A percentile compares a stretch with the other conserved stretches of the same genome.
Evolutionary conservation across 2,329 filamentous ascomycete genomes (phyloP).

Genomic region (Pyricularia sp.): DNA sequence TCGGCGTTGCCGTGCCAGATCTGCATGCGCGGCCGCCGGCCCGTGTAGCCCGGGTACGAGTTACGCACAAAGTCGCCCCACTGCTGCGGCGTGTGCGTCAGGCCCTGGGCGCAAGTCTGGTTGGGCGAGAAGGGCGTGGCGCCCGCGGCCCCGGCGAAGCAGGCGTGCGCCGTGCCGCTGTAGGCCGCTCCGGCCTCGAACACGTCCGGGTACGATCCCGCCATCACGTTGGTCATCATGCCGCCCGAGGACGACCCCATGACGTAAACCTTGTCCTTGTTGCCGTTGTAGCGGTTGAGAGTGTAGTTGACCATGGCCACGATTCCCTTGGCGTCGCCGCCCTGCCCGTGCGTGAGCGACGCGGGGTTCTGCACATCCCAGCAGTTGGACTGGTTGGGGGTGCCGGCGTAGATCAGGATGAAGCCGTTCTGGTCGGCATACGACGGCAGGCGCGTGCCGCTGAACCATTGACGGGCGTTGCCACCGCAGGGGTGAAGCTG

Average conservation of each 20-base stretch:
- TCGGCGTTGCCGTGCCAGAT: conserved; percentile 28
- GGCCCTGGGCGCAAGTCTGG: conserved; percentile 38
- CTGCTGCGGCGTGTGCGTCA: conserved; percentile 26
- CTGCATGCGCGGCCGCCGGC: conserved; percentile 28
- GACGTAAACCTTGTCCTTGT: conserved; percentile 36
- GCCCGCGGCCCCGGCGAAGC: conserved; percentile 25
- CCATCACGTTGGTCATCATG: conserved; percentile 46
- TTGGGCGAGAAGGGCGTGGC: conserved; percentile 28
- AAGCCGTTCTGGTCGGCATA: conserved; percentile 32
- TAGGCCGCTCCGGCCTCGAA: conserved; percentile 42
- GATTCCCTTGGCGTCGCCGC: conserved; percentile 33
- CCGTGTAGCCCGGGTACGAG: conserved; percentile 43
- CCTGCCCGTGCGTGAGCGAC: conserved; percentile 39
- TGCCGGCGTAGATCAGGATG: conserved; percentile 44
- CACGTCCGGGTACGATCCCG: conserved; percentile 44
- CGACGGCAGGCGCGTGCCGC: conserved; percentile 36
- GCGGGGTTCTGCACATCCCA: conserved; percentile 46
- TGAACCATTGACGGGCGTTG: conserved; percentile 35
- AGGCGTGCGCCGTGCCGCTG: conserved; percentile 45
- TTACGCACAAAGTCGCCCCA: conserved; percentile 27
- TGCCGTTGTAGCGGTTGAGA: conserved; percentile 35
- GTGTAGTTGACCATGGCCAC: conserved; percentile 45
- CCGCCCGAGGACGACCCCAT: conserved; percentile 38
- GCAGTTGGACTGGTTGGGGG: conserved; percentile 33
- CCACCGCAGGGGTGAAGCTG: conserved; percentile 8